Evolutionary conservation across 768 basidiomycete genomes (phyloP).

Genomic region (Phlebiopsis gigantea): DNA sequence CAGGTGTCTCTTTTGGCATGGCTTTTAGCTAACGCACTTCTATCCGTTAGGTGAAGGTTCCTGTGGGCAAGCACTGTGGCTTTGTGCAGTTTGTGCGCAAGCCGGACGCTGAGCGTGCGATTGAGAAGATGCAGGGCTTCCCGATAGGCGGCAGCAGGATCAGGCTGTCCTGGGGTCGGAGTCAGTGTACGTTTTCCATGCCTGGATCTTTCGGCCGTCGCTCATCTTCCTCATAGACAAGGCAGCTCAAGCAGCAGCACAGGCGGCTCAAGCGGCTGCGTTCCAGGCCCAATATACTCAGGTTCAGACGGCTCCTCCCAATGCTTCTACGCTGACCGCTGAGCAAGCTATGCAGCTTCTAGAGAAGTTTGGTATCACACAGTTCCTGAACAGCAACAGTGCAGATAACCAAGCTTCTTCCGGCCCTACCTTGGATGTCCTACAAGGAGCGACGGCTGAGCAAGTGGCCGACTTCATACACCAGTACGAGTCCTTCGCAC

Average conservation of each 20-base stretch:
- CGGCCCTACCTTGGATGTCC: background rate
- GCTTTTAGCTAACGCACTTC: slow-evolving; percentile 3
- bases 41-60: slow-evolving; percentile 96
- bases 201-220: background rate
- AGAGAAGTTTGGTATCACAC: slow-evolving; percentile 27
- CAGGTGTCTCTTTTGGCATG: slow-evolving; percentile 7
- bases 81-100: slow-evolving; percentile 95
- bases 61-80: slow-evolving; percentile 91
- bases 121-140: slow-evolving; percentile 96
- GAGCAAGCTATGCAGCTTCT: slow-evolving; percentile 31
- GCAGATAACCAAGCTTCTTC: background rate
- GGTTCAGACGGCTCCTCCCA: slow-evolving; percentile 14
- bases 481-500: slow-evolving; percentile 11
- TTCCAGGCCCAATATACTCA: slow-evolving; percentile 37
- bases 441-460: slow-evolving; percentile 5
- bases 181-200: slow-evolving; percentile 64
- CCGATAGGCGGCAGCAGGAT: slow-evolving; percentile 91
- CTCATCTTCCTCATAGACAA: slow-evolving; percentile 50
- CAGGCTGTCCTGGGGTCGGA: slow-evolving; percentile 88
- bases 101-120: slow-evolving; percentile 86
- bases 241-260: slow-evolving; percentile 86
- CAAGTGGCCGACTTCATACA: slow-evolving; percentile 10
- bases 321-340: slow-evolving; percentile 19
- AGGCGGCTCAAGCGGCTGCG: slow-evolving; percentile 68
- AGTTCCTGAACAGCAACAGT: slow-evolving; percentile 18